These are phyloP conservation scores for Kwoniella sp. DNA, from an alignment of 768 basidiomycete species.

Conservation along the genomic window DNA sequence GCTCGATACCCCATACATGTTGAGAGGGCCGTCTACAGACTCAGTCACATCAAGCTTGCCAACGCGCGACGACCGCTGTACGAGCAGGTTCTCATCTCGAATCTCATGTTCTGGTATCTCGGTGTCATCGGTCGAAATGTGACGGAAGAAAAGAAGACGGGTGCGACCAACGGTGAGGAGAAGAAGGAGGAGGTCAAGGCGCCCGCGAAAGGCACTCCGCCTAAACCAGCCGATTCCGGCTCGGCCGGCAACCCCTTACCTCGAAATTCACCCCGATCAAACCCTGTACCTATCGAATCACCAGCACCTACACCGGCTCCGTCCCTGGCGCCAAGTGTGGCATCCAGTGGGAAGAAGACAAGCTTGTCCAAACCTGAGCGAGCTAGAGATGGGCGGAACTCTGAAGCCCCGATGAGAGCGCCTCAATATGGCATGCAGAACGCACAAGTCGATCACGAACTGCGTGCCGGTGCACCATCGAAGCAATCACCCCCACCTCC, in stretches of 20 bases:
- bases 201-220: conserved; percentile 45
- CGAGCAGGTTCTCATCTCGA: conserved; percentile 74
- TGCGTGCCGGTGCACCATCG: conserved; percentile 20
- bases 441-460: conserved; percentile 85
- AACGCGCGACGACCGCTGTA: conserved; percentile 95
- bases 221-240: conserved; percentile 41
- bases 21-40: conserved; percentile 92
- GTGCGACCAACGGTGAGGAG: conserved; percentile 35
- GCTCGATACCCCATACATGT: conserved; percentile 97
- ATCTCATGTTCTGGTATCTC: conserved; percentile 87
- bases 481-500: conserved; percentile 18
- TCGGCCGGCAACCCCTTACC: conserved; percentile 36
- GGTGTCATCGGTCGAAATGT: conserved; percentile 94
- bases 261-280: conserved; percentile 4
- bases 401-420: conserved; percentile 82
- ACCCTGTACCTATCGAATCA: background rate
- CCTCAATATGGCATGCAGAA: conserved; percentile 95
- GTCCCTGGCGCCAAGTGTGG: conserved; percentile 12
- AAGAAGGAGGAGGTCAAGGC: conserved; percentile 43
- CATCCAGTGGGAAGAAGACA: conserved; percentile 47
- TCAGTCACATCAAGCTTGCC: conserved; percentile 97
- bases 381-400: conserved; percentile 76
- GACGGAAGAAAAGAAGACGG: conserved; percentile 55
- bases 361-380: conserved; percentile 62
- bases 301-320: conserved; percentile 11